Evolutionary conservation across 2,329 filamentous ascomycete genomes (phyloP), one percentile per base, ranked within the genome.

Genomic region (Cercospora berteroae): DNA sequence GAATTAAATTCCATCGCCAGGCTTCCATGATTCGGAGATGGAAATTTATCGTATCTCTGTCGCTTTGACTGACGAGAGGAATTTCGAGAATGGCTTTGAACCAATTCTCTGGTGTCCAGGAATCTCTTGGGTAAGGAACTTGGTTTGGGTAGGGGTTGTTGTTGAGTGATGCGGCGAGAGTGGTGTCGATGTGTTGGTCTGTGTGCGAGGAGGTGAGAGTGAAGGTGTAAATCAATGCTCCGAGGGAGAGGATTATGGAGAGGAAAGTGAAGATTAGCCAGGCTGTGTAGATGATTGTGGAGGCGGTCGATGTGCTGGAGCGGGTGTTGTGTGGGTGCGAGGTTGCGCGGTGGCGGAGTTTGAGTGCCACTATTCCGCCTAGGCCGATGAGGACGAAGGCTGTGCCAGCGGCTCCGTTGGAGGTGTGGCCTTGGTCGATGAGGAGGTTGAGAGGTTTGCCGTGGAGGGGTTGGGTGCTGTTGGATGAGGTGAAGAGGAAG

Each of bases 401-500:
- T 20, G 74, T 76, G 20, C 75, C 74, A 5, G 74, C 73, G 3
- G 75, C 75, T 52, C 74, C 75, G 64, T 77, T 77, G 64, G 68
- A 68, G 33, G 74, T 73, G 55, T 77, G 75, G 58, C 75, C 75
- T 67, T 76, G 73, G 65, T 77, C 64, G 23, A 72, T 62, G 20
- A 76, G 70, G 2, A 75, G 68, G 25, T 79, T 74, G 60, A 79
- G 79, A 62, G 79, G 79, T 68, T 81, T 80, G 70, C 81, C 81
- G 52, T 77, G 77, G 55, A 83, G 78, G 4, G 69, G 50, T 57
- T 76, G 73, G 31, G 75, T 80, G 27, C 77, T 56, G 55, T 25
- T 50, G 36, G 69, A 63, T 48, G 70, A 70, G 59, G 57, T 42
- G 67, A 75, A 65, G 23, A 64, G 56, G 68, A 75, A 76, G 61